Conservation (phyloP, 1,284 basidiomycete genomes). For the Mycena citricolor region DNA sequence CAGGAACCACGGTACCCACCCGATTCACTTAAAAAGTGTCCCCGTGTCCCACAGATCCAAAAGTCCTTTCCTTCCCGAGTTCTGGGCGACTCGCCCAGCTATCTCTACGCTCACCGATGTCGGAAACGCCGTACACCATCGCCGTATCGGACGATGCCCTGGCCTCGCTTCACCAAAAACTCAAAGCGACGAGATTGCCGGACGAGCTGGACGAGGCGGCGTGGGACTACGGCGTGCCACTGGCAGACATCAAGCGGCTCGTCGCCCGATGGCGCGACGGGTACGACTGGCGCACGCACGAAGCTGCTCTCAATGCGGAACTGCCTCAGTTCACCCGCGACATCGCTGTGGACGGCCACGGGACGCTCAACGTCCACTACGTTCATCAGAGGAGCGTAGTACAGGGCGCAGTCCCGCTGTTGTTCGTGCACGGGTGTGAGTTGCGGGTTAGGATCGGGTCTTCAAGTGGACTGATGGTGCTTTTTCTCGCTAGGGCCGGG, state of each 20-base stretch:
- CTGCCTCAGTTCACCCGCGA: slow-evolving; percentile 49
- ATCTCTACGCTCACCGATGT: slow-evolving; percentile 3
- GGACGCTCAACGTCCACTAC: slow-evolving; percentile 47
- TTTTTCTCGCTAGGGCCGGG: slow-evolving; percentile 51
- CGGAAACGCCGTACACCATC: slow-evolving; percentile 42
- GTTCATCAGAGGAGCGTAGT: slow-evolving; percentile 46
- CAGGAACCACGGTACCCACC: too few species aligned
- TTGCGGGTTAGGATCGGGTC: slow-evolving; percentile 11
- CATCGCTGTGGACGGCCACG: slow-evolving; percentile 44
- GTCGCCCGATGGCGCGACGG: slow-evolving; percentile 43
- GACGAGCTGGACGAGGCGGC: slow-evolving; percentile 48
- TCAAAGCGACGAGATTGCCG: slow-evolving; percentile 42
- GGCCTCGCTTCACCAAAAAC: slow-evolving; percentile 37
- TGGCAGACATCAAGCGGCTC: slow-evolving; percentile 44
- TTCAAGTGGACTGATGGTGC: background rate
- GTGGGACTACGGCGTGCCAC: slow-evolving; percentile 48
- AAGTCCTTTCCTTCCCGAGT: too few species aligned
- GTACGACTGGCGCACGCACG: slow-evolving; percentile 49
- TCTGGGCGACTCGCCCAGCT: too few species aligned
- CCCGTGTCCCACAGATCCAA: too few species aligned
- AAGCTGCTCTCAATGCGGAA: slow-evolving; percentile 42
- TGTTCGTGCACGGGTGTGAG: slow-evolving; percentile 56
- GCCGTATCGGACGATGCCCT: slow-evolving; percentile 39
- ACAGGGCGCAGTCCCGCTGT: slow-evolving; percentile 45
- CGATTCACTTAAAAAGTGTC: too few species aligned